Evolutionary conservation across 495 filamentous ascomycete genomes (phyloP), one percentile per base, ranked within the genome.

Genomic region (Xylaria grammica): DNA sequence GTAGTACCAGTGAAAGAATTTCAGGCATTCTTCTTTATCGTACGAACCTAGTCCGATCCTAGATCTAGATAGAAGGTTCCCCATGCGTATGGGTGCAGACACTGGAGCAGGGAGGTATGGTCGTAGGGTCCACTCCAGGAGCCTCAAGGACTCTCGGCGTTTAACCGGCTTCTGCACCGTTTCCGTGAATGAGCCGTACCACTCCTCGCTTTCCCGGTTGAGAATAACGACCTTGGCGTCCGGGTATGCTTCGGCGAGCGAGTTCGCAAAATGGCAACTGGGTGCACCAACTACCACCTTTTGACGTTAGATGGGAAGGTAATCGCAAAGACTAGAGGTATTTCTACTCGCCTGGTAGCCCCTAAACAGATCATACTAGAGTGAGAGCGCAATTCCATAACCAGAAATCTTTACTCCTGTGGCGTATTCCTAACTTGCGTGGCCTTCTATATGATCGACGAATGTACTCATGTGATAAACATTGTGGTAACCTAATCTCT

Each of bases 391-490:
- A 68, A 86, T 87, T 60, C 83, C 83, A 20, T 79, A 71, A 13
- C 83, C 83, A 48, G 85, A 75, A 69, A 81, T 87, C 65, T 88
- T 89, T 64, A 85, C 86, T 19, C 74, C 75, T 27, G 88, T 77
- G 60, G 84, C 86, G 69, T 87, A 81, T 65, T 80, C 78, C 87
- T 86, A 89, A 80, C 87, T 84, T 22, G 82, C 61, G 61, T 79
- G 82, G 69, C 88, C 85, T 0, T 82, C 83, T 3, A 86, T 84
- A 74, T 88, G 86, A 72, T 87, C 83, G 65, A 79, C 79, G 59
- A 81, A 84, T 40, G 80, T 83, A 81, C 87, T 85, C 84, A 87
- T 88, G 77, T 88, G 86, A 77, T 89, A 87, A 63, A 78, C 81
- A 71, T 85, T 82, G 57, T 73, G 65, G 72, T 83, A 87, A 49